phyloP scores from a whole-genome alignment of 495 filamentous ascomycete genomes.

The Trichoderma gamsii region DNA sequence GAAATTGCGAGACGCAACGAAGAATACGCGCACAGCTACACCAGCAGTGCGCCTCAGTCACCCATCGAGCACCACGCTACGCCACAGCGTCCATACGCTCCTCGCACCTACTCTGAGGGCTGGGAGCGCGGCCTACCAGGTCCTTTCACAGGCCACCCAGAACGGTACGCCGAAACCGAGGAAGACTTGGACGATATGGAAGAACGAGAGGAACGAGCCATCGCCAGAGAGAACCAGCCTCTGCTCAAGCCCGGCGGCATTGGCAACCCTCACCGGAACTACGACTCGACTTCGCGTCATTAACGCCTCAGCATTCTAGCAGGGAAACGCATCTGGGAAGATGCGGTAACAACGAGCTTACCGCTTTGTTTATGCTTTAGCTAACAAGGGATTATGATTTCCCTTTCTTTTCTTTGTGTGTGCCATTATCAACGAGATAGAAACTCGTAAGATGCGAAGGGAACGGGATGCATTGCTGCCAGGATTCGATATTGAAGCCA shows the following conservation, averaged over 20 bases:
- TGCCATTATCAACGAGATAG: no score
- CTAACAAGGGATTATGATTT: background rate
- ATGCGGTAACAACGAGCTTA: background rate
- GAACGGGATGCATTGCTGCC: no score
- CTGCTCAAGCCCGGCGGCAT: conserved; percentile 35
- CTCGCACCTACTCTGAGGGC: conserved; percentile 24
- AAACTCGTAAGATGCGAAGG: no score
- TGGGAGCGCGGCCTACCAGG: conserved; percentile 31
- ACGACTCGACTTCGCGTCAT: conserved; percentile 24
- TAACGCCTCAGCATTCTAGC: conserved; percentile 3
- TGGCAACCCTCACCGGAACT: conserved; percentile 27
- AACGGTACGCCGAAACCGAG: conserved; percentile 34
- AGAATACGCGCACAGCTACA: conserved; percentile 14
- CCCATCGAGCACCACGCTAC: conserved; percentile 19
- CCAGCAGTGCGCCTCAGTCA: conserved; percentile 15
- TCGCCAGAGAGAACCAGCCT: conserved; percentile 38
- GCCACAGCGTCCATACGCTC: conserved; percentile 14
- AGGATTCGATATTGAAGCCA: no score
- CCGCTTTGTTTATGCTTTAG: background rate
- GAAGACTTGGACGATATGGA: conserved; percentile 35
- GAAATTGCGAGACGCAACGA: conserved; percentile 38
- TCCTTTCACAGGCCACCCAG: conserved; percentile 35
- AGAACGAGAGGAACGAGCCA: conserved; percentile 38
- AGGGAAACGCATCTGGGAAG: background rate
- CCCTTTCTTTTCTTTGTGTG: no score